Base-by-base conservation (phyloP, 331 rosid species). In the Spiraea crenata region DNA sequence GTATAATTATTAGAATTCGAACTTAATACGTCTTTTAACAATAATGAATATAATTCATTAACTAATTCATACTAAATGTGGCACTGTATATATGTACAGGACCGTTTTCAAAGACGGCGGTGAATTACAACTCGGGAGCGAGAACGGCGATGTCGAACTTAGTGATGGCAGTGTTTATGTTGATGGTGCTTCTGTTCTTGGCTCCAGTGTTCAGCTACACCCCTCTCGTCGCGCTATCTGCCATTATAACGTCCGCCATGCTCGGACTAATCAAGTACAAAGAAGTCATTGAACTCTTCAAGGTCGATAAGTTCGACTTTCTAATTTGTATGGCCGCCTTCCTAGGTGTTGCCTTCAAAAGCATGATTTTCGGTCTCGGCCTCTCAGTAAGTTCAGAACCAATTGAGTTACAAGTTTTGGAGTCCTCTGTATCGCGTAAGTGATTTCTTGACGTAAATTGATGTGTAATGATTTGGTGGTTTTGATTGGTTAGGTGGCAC, bases 91-190 rank as follows among this genome's bases (percentile, higher is more conserved):
- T 45, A 10, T 15, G 82, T 82, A 63, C 69, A 92, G 98, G 99
- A 63, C 99, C 99, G 31, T 93, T 93, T 79, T 93, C 97, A 9
- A 93, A 93, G 73, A 87, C 99, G 0, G 99, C 97, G 10, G 99
- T 93, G 75, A 93, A 91, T 74, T 86, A 73, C 83, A 89, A 82
- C 31, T 95, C 97, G 4, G 99, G 99, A 34, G 82, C 90, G 51
- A 86, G 76, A 57, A 83, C 91, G 20, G 75, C 92, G 0, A 87
- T 93, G 86, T 12, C 99, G 47, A 93, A 93, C 69, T 7, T 85
- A 52, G 73, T 93, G 4, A 84, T 81, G 76, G 78, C 96, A 20
- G 1, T 83, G 0, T 52, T 82, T 65, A 85, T 93, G 84, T 85
- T 76, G 7, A 34, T 91, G 0, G 83, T 90, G 20, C 86, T 93